A percentile compares a stretch with the other conserved stretches of the same genome.
These are phyloP conservation scores for Yarrowia galli DNA, from an alignment of 1,139 yeast species.

Conservation along the genomic window DNA sequence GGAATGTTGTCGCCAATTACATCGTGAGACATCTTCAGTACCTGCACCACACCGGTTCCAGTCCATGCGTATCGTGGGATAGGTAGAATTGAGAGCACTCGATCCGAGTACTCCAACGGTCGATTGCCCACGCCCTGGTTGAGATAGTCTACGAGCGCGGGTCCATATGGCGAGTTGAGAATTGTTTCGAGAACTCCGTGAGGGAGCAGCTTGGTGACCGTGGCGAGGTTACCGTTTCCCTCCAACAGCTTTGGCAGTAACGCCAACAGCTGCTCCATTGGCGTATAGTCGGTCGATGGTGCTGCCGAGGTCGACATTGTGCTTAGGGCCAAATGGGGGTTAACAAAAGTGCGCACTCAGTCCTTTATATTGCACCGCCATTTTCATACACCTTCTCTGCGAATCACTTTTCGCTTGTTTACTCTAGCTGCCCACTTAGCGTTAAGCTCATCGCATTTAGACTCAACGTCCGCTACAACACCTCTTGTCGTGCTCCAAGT, in stretches of 20 bases:
- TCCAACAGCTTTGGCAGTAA: slow-evolving; percentile 19
- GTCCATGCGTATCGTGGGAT: slow-evolving; percentile 28
- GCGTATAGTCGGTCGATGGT: slow-evolving; percentile 1
- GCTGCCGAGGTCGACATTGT: slow-evolving; percentile 30
- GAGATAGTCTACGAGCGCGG: slow-evolving; percentile 25
- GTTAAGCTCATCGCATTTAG: slow-evolving; percentile 27
- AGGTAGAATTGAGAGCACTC: slow-evolving; percentile 30
- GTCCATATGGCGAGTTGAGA: slow-evolving; percentile 35
- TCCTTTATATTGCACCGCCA: slow-evolving; percentile 29
- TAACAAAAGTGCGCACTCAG: slow-evolving; percentile 12
- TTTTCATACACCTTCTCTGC: slow-evolving; percentile 22
- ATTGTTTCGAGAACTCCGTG: slow-evolving; percentile 20
- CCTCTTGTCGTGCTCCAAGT: slow-evolving; percentile 19
- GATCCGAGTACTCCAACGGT: slow-evolving; percentile 32
- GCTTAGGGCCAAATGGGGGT: slow-evolving; percentile 35
- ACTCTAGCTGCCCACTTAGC: slow-evolving; percentile 19
- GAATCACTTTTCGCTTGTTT: slow-evolving; percentile 25
- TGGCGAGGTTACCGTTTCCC: slow-evolving; percentile 27
- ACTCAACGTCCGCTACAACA: slow-evolving; percentile 15
- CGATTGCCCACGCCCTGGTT: slow-evolving; percentile 29
- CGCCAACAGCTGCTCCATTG: slow-evolving; percentile 32
- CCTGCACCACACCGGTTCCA: slow-evolving; percentile 30
- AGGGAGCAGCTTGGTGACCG: slow-evolving; percentile 7
- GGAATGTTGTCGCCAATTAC: slow-evolving; percentile 26
- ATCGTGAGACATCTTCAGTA: slow-evolving; percentile 10